These are phyloP conservation scores for Sarocladiaceae sp. DNA, from an alignment of 2,329 filamentous ascomycete species.

Conservation along the genomic window DNA sequence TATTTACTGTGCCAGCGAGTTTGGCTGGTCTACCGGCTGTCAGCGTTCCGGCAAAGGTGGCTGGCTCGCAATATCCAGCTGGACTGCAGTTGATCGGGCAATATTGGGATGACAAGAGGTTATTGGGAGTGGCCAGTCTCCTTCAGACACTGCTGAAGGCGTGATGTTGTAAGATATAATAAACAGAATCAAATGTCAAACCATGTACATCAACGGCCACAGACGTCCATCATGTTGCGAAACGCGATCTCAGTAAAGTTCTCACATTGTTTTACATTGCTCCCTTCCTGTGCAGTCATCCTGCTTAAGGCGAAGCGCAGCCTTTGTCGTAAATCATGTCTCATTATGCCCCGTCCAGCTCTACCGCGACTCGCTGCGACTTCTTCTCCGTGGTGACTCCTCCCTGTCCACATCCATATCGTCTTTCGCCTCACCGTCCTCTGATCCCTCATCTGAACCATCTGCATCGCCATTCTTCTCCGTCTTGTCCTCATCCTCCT, in stretches of 20 bases:
- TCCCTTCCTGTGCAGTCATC: neutral
- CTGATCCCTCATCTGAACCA: slow-evolving; percentile 28
- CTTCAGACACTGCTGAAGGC: slow-evolving; percentile 29
- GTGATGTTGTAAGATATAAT: slow-evolving; percentile 9
- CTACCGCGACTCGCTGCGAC: slow-evolving; percentile 10
- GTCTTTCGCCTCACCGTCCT: slow-evolving; percentile 33
- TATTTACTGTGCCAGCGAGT: slow-evolving; percentile 93
- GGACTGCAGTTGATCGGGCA: slow-evolving; percentile 80
- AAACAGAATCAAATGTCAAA: slow-evolving; percentile 7
- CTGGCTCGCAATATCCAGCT: slow-evolving; percentile 25
- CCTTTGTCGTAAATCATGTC: neutral
- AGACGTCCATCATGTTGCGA: too few relatives aligned
- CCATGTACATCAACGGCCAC: too few relatives aligned
- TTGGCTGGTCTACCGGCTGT: slow-evolving; percentile 86
- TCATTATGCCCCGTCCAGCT: neutral
- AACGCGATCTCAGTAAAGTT: too few relatives aligned
- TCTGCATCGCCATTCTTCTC: slow-evolving; percentile 13
- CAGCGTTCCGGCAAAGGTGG: slow-evolving; percentile 60
- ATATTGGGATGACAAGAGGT: slow-evolving; percentile 67
- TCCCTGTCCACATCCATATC: slow-evolving; percentile 36
- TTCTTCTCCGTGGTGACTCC: slow-evolving; percentile 18
- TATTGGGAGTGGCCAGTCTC: slow-evolving; percentile 54
- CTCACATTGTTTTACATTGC: neutral
- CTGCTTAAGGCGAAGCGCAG: too few relatives aligned
- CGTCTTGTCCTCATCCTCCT: slow-evolving; percentile 38